Evolutionary conservation across 495 filamentous ascomycete species (phyloP).

Genomic region (Tuber melanosporum): DNA sequence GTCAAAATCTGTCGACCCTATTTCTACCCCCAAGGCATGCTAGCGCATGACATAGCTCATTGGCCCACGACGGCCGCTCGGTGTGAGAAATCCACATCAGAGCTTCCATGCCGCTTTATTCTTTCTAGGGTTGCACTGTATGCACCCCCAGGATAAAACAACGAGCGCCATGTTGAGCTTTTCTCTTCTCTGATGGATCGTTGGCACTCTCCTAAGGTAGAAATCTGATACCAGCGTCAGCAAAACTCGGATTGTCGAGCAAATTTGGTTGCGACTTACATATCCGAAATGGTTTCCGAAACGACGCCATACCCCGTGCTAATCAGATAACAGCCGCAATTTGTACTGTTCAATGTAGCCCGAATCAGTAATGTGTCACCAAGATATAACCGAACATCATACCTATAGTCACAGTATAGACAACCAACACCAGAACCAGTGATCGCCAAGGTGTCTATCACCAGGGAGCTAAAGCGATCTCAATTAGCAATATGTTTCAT

Average conservation of each 20-base stretch:
- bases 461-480: neutral
- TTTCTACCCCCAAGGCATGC: neutral
- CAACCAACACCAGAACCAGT: neutral
- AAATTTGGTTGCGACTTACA: neutral
- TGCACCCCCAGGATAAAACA: neutral
- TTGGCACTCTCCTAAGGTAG: neutral
- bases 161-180: neutral
- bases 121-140: neutral
- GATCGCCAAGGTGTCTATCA: neutral
- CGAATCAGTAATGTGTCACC: neutral
- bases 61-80: neutral
- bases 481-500: neutral
- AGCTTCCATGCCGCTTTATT: neutral
- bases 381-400: neutral
- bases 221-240: neutral
- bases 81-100: conserved; percentile 2
- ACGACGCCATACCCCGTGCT: neutral
- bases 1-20: neutral
- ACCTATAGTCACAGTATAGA: neutral
- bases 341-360: neutral
- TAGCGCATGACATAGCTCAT: neutral
- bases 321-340: neutral
- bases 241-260: neutral
- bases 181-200: conserved; percentile 2
- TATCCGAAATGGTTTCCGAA: neutral